A percentile compares a stretch with the other conserved stretches of the same genome.
phyloP scores from a whole-genome alignment of 345 rosid genomes.

The Ceriops tagal region DNA sequence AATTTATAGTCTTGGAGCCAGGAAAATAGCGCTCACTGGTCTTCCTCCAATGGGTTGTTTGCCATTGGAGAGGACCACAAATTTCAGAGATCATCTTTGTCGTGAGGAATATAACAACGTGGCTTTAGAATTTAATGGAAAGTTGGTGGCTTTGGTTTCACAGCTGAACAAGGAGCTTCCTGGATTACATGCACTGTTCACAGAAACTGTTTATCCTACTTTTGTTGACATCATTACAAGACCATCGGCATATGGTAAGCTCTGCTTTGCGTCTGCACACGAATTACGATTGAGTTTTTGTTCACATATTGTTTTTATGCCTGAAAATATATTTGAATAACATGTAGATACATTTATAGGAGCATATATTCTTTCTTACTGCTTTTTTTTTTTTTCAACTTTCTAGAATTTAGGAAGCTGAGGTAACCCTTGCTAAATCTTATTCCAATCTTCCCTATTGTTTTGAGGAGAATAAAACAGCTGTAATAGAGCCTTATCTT shows the following conservation, averaged over 20 bases:
- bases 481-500: no score
- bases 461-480: no score
- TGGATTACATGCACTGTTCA: constrained; percentile 42
- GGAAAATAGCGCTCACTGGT: constrained; percentile 53
- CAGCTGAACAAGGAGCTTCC: constrained; percentile 44
- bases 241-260: constrained; percentile 43
- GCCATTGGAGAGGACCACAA: constrained; percentile 74
- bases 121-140: constrained; percentile 55
- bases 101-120: constrained; percentile 55
- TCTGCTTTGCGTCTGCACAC: neutral
- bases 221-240: constrained; percentile 42
- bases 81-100: constrained; percentile 43
- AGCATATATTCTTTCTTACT: no score
- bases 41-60: constrained; percentile 86
- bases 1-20: constrained; percentile 62
- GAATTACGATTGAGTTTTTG: no score
- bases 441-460: no score
- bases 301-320: no score
- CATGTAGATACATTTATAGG: no score
- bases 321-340: no score
- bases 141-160: constrained; percentile 31
- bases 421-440: no score
- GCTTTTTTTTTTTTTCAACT: no score
- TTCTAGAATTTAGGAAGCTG: no score
- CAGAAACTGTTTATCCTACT: constrained; percentile 39